Base-by-base conservation (phyloP, 768 basidiomycete species). In the Xerocomellus chrysenteron region DNA sequence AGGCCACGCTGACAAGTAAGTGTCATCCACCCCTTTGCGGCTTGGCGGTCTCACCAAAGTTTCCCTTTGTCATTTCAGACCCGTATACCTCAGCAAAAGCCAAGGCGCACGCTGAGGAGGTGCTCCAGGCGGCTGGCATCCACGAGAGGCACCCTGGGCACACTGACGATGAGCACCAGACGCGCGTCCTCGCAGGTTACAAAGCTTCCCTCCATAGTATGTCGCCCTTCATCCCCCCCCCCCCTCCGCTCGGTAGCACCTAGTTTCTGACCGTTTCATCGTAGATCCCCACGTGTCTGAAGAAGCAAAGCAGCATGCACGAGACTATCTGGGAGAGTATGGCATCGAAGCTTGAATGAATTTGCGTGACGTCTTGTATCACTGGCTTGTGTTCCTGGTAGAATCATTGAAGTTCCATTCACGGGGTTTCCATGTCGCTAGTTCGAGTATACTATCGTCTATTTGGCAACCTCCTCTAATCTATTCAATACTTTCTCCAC, bases 151-250 rank as follows among this genome's bases (percentile, higher is more conserved):
- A 66, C 0, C 68, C 70, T 0, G 71, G 63, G 0, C 67, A 69
- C 17, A 58, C 52, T 4, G 68, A 76, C 12, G 74, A 75, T 30
- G 73, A 78, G 59, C 80, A 83, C 50, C 57, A 71, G 47, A 75
- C 63, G 2, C 80, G 77, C 36, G 81, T 84, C 41, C 63, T 81
- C 5, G 83, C 75, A 0, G 83, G 83, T 11, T 83, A 83, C 66
- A 84, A 85, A 58, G 82, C 83, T 30, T 76, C 83, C 1, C 62
- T 84, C 2, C 60, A 68, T 48, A 84, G 82, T 83, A 57, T 45
- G 78, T 60, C 19, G 42, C 11, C 16, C 0, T 4, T 17, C 21
- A 21, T 21, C 21, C 21, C 21, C 21, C 21, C 21, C 21, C 21
- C 21, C 21, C 21, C 21, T 21, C 21, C 21, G 1, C 21, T 21